Evolutionary conservation across 805 yeast genomes (phyloP), one percentile per base, ranked within the genome.

Genomic region (Candida boidinii): DNA sequence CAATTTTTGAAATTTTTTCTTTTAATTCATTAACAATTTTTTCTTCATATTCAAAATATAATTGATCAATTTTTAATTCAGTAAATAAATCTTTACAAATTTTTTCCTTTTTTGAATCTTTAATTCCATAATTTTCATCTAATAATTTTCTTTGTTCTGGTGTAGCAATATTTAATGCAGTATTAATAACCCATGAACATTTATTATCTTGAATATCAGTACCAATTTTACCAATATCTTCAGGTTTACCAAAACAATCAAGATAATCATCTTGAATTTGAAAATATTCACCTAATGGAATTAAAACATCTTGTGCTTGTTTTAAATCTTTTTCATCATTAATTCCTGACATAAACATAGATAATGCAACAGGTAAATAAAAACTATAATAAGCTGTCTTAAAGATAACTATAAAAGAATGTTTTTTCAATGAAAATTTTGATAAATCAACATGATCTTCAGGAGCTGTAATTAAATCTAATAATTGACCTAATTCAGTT

Each of bases 121-220:
- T 92, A 50, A 73, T 68, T 46, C 98, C 99, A 56, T 92, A 92
- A 68, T 92, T 85, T 30, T 68, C 79, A 52, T 92, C 97, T 44
- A 92, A 72, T 3, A 81, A 38, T 45, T 67, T 58, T 60, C 96
- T 81, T 66, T 92, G 96, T 42, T 78, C 92, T 26, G 86, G 74
- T 18, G 73, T 68, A 33, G 74, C 90, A 44, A 78, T 64, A 56
- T 79, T 71, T 49, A 92, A 73, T 7, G 98, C 98, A 47, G 85
- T 83, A 69, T 92, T 92, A 50, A 92, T 73, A 35, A 92, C 78
- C 99, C 99, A 92, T 28, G 96, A 83, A 62, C 99, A 92, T 63
- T 92, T 92, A 75, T 92, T 92, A 63, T 92, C 99, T 65, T 83
- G 83, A 54, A 92, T 92, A 58, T 92, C 99, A 39, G 98, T 92